phyloP scores from a whole-genome alignment of 1,284 basidiomycete species.

The Trichosporon coremiiforme region DNA sequence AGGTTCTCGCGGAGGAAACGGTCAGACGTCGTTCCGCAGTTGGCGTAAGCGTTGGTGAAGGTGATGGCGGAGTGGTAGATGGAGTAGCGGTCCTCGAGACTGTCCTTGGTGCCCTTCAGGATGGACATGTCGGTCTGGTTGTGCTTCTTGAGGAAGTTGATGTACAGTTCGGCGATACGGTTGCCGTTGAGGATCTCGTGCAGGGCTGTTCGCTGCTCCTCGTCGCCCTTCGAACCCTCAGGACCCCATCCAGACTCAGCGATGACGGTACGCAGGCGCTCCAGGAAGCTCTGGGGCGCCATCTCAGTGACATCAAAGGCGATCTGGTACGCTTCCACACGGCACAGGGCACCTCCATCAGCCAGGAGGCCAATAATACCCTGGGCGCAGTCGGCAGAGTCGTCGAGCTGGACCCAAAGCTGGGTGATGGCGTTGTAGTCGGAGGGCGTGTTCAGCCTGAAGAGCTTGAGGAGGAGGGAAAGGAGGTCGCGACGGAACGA shows the following conservation, averaged over 20 bases:
- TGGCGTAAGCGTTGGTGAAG: conserved; percentile 93
- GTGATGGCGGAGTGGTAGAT: conserved; percentile 95
- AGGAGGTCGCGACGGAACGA: conserved; percentile 61
- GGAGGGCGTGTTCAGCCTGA: conserved; percentile 68
- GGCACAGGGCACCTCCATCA: conserved; percentile 56
- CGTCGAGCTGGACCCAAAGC: conserved; percentile 81
- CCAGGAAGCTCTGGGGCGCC: conserved; percentile 86
- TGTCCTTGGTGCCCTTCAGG: conserved; percentile 85
- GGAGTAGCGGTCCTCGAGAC: conserved; percentile 88
- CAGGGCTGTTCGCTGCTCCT: conserved; percentile 56
- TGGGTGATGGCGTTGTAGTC: conserved; percentile 78
- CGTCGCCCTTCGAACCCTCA: conserved; percentile 63
- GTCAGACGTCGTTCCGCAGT: conserved; percentile 92
- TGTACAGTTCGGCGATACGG: conserved; percentile 84
- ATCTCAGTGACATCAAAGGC: conserved; percentile 92
- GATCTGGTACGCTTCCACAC: conserved; percentile 83
- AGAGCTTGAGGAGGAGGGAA: conserved; percentile 71
- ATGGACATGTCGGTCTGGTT: conserved; percentile 89
- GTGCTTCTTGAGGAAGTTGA: conserved; percentile 90
- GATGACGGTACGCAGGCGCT: conserved; percentile 61
- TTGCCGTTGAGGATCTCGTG: conserved; percentile 75
- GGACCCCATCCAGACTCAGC: conserved; percentile 41
- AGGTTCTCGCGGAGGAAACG: conserved; percentile 89
- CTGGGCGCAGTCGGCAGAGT: conserved; percentile 62
- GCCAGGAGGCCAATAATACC: conserved; percentile 47